Evolutionary conservation across 176 grass and related monocot genomes (phyloP).

Genomic region (Oryza rufipogon): DNA sequence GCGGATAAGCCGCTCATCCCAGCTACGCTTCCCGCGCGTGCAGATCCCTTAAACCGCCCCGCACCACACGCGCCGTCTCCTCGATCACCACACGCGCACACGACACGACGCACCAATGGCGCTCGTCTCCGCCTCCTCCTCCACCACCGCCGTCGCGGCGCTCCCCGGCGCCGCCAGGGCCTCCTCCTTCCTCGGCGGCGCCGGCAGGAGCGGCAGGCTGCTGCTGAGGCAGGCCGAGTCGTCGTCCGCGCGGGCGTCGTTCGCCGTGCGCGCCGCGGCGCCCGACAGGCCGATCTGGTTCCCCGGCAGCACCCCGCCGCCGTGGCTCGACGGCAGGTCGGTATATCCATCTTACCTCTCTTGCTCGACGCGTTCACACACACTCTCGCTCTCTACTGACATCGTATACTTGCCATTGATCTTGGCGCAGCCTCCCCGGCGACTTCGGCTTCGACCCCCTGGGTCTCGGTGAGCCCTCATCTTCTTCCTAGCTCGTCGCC

Average conservation of each 20-base stretch:
- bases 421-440: conserved; percentile 82
- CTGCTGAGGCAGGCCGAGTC: conserved; percentile 47
- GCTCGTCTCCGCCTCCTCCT: conserved; percentile 76
- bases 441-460: conserved; percentile 97
- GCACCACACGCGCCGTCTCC: conserved; percentile 26
- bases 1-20: conserved; percentile 67
- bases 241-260: conserved; percentile 39
- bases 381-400: background rate
- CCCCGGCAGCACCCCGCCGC: conserved; percentile 91
- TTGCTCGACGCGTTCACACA: background rate
- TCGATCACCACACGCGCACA: background rate
- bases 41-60: conserved; percentile 64
- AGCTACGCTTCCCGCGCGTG: conserved; percentile 22
- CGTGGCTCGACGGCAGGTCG: conserved; percentile 96
- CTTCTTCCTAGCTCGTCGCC: background rate
- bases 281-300: conserved; percentile 92
- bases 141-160: conserved; percentile 79
- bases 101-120: conserved; percentile 47
- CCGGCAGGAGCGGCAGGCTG: conserved; percentile 23
- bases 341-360: background rate
- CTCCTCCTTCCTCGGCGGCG: conserved; percentile 68
- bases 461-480: conserved; percentile 71
- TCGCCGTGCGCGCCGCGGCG: conserved; percentile 63
- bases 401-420: background rate
- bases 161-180: conserved; percentile 43